These are phyloP conservation scores for Hyaloscypha hepaticicola DNA, from an alignment of 495 filamentous ascomycete genomes.

Conservation along the genomic window DNA sequence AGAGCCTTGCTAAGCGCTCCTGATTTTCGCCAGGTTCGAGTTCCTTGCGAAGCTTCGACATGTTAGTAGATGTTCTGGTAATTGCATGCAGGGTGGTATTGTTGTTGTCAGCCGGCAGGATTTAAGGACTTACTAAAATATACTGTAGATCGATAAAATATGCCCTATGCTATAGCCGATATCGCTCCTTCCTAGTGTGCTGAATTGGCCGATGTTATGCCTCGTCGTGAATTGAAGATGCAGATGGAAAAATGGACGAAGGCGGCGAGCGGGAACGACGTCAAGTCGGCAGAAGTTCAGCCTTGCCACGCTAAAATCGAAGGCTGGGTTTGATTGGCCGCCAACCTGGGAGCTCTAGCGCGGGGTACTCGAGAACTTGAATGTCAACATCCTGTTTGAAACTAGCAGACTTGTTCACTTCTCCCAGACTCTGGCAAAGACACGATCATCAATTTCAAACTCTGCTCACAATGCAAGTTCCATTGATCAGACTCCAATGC, in stretches of 20 bases:
- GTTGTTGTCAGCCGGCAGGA: not conserved
- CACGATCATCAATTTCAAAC: not conserved
- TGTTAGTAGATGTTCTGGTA: not conserved
- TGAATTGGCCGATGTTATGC: not conserved
- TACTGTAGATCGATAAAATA: not conserved
- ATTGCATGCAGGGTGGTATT: not conserved
- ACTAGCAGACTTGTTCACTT: not conserved
- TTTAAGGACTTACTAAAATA: not conserved
- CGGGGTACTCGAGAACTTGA: not conserved
- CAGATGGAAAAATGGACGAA: not conserved
- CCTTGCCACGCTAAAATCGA: slow-evolving; percentile 1
- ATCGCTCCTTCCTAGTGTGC: not conserved
- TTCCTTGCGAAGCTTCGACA: not conserved
- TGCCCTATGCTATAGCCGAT: not conserved
- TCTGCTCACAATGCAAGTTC: slow-evolving; percentile 47
- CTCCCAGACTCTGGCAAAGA: slow-evolving; percentile 38
- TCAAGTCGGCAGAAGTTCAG: slow-evolving; percentile 6
- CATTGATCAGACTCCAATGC: slow-evolving; percentile 88
- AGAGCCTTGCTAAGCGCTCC: not conserved
- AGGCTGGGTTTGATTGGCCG: not conserved
- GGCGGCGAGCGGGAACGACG: not conserved
- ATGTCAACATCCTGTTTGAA: not conserved
- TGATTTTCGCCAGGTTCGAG: not conserved
- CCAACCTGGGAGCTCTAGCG: not conserved
- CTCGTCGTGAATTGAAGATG: not conserved